Evolutionary conservation across 2,329 filamentous ascomycete genomes (phyloP), one percentile per base, ranked within the genome.

Genomic region (Camillea tinctor): DNA sequence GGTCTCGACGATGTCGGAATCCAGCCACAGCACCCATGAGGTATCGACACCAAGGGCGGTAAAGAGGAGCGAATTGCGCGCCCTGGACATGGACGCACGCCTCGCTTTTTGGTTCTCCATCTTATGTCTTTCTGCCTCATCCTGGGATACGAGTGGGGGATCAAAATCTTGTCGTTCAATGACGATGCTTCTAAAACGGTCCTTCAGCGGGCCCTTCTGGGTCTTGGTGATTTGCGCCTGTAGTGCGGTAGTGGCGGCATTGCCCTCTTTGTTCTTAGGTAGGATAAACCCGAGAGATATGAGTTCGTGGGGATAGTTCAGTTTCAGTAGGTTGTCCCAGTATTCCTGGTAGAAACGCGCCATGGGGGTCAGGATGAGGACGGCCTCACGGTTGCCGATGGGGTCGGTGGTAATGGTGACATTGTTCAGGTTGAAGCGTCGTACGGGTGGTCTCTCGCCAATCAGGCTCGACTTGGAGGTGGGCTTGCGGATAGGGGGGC

Each of bases 91-190:
- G 62, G 92, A 89, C 50, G 92, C 89, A 40, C 95, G 86, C 13
- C 95, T 88, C 6, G 81, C 82, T 77, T 96, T 97, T 74, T 99
- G 95, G 72, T 96, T 93, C 63, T 88, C 81, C 79, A 97, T 87
- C 76, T 96, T 96, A 79, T 99, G 95, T 24, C 95, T 87, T 75
- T 97, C 93, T 60, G 84, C 82, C 78, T 99, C 95, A 67, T 88
- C 86, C 76, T 98, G 95, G 8, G 91, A 93, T 4, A 78, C 67
- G 26, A 97, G 76, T 0, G 93, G 91, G 9, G 90, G 87, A 58
- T 97, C 93, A 66, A 96, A 96, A 78, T 99, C 95, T 76, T 99
- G 94, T 60, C 95, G 88, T 68, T 98, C 85, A 71, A 99, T 98
- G 64, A 93, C 94, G 71, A 99, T 89, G 73, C 90, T 93, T 68